Percentiles rank a stretch among this genome's conserved stretches.
Evolutionary conservation across 352 stramenopile genomes (phyloP).

Genomic region (Saprolegnia diclina): DNA sequence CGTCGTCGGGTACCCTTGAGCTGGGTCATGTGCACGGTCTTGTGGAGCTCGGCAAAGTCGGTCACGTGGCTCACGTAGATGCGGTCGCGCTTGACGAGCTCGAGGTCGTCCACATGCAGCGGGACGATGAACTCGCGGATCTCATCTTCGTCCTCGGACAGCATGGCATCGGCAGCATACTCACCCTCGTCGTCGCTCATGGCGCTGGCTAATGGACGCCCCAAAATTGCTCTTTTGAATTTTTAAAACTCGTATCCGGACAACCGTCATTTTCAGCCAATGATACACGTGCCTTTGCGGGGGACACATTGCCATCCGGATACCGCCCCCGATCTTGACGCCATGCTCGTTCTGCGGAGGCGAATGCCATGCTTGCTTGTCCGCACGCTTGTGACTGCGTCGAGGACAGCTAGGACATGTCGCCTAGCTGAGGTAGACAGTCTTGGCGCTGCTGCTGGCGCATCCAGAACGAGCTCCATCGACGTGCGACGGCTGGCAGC

Average conservation of each 20-base stretch:
- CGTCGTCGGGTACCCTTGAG: conserved; percentile 14
- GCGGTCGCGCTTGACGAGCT: conserved; percentile 58
- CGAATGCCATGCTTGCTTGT: no score
- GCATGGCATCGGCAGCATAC: background rate
- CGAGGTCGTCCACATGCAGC: conserved; percentile 64
- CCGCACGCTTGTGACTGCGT: no score
- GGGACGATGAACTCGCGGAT: conserved; percentile 63
- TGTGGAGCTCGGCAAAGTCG: conserved; percentile 44
- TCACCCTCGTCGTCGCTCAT: conserved; percentile 23
- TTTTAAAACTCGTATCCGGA: background rate
- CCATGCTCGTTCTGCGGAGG: no score
- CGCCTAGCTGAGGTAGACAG: no score
- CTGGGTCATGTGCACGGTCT: conserved; percentile 32
- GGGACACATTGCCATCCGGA: no score
- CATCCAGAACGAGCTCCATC: no score
- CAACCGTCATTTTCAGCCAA: background rate
- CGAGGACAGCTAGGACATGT: no score
- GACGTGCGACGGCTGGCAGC: no score
- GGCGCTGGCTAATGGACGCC: background rate
- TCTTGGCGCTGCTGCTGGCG: no score
- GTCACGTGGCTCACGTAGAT: conserved; percentile 62
- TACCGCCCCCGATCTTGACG: no score
- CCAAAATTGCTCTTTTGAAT: conserved; percentile 4
- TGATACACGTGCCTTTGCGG: background rate
- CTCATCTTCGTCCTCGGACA: conserved; percentile 21